phyloP scores from a whole-genome alignment of 768 basidiomycete genomes.

The Leccinum arenicola region DNA sequence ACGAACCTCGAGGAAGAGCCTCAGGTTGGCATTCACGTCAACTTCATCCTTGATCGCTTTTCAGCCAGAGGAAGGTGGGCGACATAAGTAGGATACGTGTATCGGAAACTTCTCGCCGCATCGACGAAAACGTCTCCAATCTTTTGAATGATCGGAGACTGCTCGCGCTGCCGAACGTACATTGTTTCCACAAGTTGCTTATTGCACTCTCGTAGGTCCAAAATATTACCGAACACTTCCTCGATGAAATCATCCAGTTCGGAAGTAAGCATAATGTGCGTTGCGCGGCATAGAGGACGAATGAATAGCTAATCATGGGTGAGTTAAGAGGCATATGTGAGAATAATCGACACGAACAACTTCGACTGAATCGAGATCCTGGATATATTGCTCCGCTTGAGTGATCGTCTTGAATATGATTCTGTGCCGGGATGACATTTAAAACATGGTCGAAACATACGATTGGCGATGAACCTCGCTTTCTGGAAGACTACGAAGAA shows the following conservation, averaged over 20 bases:
- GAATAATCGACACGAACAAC: slow-evolving; percentile 39
- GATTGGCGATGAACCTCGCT: slow-evolving; percentile 84
- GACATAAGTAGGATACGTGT: slow-evolving; percentile 82
- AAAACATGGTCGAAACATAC: slow-evolving; percentile 26
- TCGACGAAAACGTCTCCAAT: slow-evolving; percentile 90
- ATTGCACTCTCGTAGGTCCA: slow-evolving; percentile 81
- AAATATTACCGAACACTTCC: slow-evolving; percentile 85
- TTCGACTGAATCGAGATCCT: slow-evolving; percentile 84
- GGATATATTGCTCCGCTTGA: slow-evolving; percentile 86
- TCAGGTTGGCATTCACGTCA: slow-evolving; percentile 76
- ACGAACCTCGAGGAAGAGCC: slow-evolving; percentile 79
- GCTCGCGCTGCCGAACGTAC: slow-evolving; percentile 80
- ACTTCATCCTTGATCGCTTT: slow-evolving; percentile 80
- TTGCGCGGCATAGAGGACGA: slow-evolving; percentile 48
- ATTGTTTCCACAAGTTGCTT: slow-evolving; percentile 78
- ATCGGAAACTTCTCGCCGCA: slow-evolving; percentile 83
- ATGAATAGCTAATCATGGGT: slow-evolving; percentile 46
- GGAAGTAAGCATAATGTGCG: slow-evolving; percentile 54
- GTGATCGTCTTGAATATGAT: slow-evolving; percentile 85
- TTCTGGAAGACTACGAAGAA: slow-evolving; percentile 59
- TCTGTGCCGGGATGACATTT: slow-evolving; percentile 25
- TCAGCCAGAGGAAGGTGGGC: slow-evolving; percentile 85
- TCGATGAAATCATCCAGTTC: slow-evolving; percentile 82
- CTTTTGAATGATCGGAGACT: slow-evolving; percentile 74
- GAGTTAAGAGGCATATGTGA: slow-evolving; percentile 33